Conservation (phyloP, 73 alveolate genomes). For the Blepharisma japonicum region DNA sequence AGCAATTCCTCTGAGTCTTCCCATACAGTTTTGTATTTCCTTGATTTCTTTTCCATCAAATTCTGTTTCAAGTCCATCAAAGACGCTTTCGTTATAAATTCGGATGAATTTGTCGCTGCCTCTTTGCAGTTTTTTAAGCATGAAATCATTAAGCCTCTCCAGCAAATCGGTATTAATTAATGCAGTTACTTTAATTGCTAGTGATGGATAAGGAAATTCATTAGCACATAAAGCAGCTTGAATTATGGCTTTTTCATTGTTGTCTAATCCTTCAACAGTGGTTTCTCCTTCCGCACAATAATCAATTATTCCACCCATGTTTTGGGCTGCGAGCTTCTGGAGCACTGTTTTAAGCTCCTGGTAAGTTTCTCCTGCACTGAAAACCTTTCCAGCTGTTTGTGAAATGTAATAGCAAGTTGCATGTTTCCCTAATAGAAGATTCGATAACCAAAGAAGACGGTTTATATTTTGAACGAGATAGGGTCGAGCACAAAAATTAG, state of each 20-base stretch:
- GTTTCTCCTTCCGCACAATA: slow-evolving; percentile 34
- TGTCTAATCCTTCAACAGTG: not conserved
- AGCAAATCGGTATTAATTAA: not conserved
- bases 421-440: slow-evolving; percentile 32
- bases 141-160: too few relatives aligned
- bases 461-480: slow-evolving; percentile 47
- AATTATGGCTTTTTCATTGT: not conserved
- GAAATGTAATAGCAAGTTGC: slow-evolving; percentile 40
- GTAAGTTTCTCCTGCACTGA: slow-evolving; percentile 60
- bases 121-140: too few relatives aligned
- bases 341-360: slow-evolving; percentile 39
- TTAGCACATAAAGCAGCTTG: not conserved
- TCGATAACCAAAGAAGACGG: slow-evolving; percentile 30
- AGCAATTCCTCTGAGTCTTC: slow-evolving; percentile 32
- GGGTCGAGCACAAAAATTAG: slow-evolving; percentile 38
- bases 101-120: too few relatives aligned
- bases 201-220: not conserved
- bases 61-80: not conserved
- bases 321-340: slow-evolving; percentile 40
- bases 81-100: too few relatives aligned
- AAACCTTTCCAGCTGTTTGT: slow-evolving; percentile 59
- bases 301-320: slow-evolving; percentile 45
- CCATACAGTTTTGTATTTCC: slow-evolving; percentile 22
- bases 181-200: slow-evolving; percentile 28
- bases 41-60: not conserved